These are phyloP conservation scores for Pugionium cornutum DNA, from an alignment of 345 rosid species.

Conservation along the genomic window DNA sequence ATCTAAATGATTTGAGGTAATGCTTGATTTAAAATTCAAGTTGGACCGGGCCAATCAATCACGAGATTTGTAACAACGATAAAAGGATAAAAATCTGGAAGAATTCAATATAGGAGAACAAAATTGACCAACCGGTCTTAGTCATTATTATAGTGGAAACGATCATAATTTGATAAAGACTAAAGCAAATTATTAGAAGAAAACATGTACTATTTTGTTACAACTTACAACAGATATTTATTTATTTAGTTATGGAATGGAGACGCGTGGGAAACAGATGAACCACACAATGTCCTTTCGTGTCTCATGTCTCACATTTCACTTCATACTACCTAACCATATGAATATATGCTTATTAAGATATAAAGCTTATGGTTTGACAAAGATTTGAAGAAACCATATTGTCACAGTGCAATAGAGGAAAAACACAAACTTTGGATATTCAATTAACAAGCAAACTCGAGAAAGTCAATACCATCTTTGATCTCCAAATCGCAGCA, in stretches of 20 bases:
- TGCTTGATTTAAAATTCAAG: background rate
- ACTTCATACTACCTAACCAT: slow-evolving; percentile 9
- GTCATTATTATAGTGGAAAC: slow-evolving; percentile 23
- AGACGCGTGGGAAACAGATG: slow-evolving; percentile 36
- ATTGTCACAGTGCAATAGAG: background rate
- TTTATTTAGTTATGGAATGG: background rate
- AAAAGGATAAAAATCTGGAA: no score
- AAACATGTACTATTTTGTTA: slow-evolving; percentile 27
- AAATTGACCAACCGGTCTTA: slow-evolving; percentile 22
- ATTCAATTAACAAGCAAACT: slow-evolving; percentile 1
- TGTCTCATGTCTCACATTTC: slow-evolving; percentile 23
- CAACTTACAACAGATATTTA: slow-evolving; percentile 1
- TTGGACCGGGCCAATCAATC: slow-evolving; percentile 4
- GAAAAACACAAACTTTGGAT: background rate
- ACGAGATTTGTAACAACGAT: slow-evolving; percentile 1
- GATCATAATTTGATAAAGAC: slow-evolving; percentile 21
- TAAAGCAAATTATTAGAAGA: slow-evolving; percentile 22
- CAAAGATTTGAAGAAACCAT: background rate
- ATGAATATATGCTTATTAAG: background rate
- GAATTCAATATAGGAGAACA: slow-evolving; percentile 7
- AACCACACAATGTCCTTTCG: slow-evolving; percentile 27
- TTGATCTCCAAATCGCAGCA: background rate
- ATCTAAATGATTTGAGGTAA: background rate
- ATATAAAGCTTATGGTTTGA: background rate
- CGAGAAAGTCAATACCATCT: background rate